Evolutionary conservation across 2,329 filamentous ascomycete genomes (phyloP), one percentile per base, ranked within the genome.

Genomic region (Ambrosiella cleistominuta): DNA sequence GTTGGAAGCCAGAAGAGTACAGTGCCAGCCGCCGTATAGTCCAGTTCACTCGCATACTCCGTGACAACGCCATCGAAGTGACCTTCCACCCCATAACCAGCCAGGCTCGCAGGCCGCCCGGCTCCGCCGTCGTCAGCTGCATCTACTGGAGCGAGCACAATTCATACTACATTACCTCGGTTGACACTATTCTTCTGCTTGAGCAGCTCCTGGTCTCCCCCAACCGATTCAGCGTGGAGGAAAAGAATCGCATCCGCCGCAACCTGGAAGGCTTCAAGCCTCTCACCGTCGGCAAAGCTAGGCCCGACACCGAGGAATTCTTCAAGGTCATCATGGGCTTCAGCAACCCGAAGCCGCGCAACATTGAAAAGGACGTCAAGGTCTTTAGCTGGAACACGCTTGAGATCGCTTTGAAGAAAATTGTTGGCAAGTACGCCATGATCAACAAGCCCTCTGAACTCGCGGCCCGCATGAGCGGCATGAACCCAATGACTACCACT

Each of bases 251-350:
- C 56, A 97, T 98, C 65, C 84, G 93, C 37, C 83, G 93, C 62
- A 98, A 98, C 66, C 75, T 98, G 39, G 93, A 98, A 69, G 90
- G 90, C 0, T 97, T 95, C 74, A 83, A 88, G 40, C 93, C 93
- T 0, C 72, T 88, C 63, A 98, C 93, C 0, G 89, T 98, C 15
- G 95, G 89, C 64, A 98, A 98, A 71, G 82, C 83, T 60, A 95
- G 95, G 71, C 67, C 82, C 1, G 91, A 97, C 61, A 95, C 87
- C 68, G 91, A 97, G 69, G 88, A 94, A 58, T 97, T 97, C 70
- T 97, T 97, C 81, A 96, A 96, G 73, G 79, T 96, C 65, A 97
- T 98, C 71, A 98, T 98, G 93, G 88, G 82, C 1, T 97, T 97
- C 67, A 88, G 89, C 11, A 87, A 85, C 61, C 93, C 93, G 1